A percentile compares a stretch with the other conserved stretches of the same genome.
These are phyloP conservation scores for Gamarada debralockiae DNA, from an alignment of 495 filamentous ascomycete species.

Conservation along the genomic window DNA sequence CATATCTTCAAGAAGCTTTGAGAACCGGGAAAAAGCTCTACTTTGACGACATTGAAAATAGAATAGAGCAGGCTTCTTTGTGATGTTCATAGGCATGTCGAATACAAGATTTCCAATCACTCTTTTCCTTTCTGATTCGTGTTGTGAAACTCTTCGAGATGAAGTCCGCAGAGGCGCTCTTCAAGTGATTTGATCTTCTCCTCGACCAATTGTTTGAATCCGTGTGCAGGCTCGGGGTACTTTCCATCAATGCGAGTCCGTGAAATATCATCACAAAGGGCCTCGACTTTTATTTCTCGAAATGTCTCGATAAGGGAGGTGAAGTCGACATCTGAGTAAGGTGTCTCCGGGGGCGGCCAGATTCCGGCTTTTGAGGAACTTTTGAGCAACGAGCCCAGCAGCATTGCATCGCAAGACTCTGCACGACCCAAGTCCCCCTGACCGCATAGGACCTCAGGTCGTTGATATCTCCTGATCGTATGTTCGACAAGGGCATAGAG, in stretches of 20 bases:
- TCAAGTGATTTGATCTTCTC: no score
- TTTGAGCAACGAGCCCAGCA: conserved; percentile 18
- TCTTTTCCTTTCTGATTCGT: no score
- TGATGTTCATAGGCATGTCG: no score
- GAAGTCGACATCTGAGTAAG: conserved; percentile 3
- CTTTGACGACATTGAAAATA: conserved; percentile 30
- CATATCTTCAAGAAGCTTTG: conserved; percentile 34
- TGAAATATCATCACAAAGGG: neutral
- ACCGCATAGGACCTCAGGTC: neutral
- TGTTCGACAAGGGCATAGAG: conserved; percentile 1
- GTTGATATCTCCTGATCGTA: neutral
- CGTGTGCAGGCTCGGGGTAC: neutral
- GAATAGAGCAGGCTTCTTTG: neutral
- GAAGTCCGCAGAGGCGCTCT: no score
- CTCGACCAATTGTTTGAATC: no score
- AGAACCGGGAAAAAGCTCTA: conserved; percentile 32
- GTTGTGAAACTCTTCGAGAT: no score
- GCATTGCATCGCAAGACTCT: conserved; percentile 14
- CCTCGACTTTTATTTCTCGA: neutral
- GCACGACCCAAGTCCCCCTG: neutral
- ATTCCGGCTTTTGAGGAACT: conserved; percentile 1
- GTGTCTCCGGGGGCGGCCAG: conserved; percentile 10
- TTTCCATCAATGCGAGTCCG: neutral
- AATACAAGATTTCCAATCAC: no score
- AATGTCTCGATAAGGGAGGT: neutral